These are phyloP conservation scores for Agrocybe pediades DNA, from an alignment of 768 basidiomycete genomes.

Conservation along the genomic window DNA sequence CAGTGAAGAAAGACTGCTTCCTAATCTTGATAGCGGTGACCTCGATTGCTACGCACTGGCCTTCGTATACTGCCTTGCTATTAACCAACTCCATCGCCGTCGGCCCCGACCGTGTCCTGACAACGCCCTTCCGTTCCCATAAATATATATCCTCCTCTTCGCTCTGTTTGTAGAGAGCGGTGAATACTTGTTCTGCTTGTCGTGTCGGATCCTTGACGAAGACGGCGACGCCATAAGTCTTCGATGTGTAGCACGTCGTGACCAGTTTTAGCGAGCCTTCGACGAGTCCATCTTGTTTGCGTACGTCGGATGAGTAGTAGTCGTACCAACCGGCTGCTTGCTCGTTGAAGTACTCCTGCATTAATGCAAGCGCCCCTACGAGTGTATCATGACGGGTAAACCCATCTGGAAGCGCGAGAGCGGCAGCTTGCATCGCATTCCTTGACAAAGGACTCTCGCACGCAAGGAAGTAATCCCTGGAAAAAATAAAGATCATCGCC, in stretches of 20 bases:
- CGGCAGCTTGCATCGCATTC: neutral
- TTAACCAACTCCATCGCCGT: neutral
- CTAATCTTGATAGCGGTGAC: neutral
- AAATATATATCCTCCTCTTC: neutral
- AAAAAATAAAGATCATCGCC: neutral
- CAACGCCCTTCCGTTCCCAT: neutral
- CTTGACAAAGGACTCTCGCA: neutral
- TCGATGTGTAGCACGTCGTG: neutral
- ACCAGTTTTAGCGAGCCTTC: conserved; percentile 8
- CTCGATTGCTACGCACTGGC: conserved; percentile 7
- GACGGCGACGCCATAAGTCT: conserved; percentile 2
- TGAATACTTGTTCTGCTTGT: neutral
- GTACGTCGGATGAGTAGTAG: neutral
- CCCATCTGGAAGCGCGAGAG: neutral
- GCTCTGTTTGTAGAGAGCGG: neutral
- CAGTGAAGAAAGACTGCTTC: neutral
- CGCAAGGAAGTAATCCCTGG: neutral
- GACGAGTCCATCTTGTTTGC: neutral
- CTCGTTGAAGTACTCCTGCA: conserved; percentile 1
- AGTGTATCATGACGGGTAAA: neutral
- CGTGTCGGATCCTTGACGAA: neutral
- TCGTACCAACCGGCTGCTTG: conserved; percentile 3
- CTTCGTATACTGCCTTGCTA: neutral
- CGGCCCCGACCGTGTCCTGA: conserved; percentile 1
- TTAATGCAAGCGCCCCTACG: neutral